These are phyloP conservation scores for Dissophora ornata DNA, from an alignment of 192 early-diverging fungal species.

Conservation along the genomic window DNA sequence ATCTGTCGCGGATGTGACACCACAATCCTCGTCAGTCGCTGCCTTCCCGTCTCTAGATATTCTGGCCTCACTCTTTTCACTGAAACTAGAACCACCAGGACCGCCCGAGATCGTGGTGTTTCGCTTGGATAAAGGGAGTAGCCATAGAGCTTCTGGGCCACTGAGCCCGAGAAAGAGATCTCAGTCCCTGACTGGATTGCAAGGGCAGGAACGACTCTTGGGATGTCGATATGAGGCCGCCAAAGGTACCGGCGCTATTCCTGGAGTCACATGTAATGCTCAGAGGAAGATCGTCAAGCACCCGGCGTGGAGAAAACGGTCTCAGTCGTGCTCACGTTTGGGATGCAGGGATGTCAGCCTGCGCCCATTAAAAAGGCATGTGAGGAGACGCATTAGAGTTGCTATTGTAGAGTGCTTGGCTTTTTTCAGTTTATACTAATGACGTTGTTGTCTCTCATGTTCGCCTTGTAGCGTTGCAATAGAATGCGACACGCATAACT, in stretches of 20 bases:
- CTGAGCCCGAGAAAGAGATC: slow-evolving; percentile 24
- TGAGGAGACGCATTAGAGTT: no score
- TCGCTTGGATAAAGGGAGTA: slow-evolving; percentile 14
- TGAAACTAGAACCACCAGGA: slow-evolving; percentile 36
- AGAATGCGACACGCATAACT: slow-evolving; percentile 42
- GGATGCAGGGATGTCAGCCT: slow-evolving; percentile 15
- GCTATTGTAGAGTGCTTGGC: no score
- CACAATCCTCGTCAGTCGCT: background rate
- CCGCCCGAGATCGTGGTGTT: slow-evolving; percentile 32
- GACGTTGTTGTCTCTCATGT: background rate
- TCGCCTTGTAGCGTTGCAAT: slow-evolving; percentile 9
- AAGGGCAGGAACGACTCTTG: slow-evolving; percentile 37
- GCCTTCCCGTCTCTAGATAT: slow-evolving; percentile 14
- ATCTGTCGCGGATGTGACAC: background rate
- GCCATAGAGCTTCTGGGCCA: background rate
- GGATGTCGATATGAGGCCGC: slow-evolving; percentile 24
- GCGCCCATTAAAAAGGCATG: slow-evolving; percentile 24
- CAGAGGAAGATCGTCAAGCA: slow-evolving; percentile 28
- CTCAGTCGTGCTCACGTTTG: slow-evolving; percentile 19
- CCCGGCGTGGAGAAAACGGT: slow-evolving; percentile 35
- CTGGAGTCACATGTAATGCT: slow-evolving; percentile 13
- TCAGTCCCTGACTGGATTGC: slow-evolving; percentile 22
- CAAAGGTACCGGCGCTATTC: slow-evolving; percentile 20
- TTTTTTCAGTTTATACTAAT: no score
- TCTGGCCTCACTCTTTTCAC: slow-evolving; percentile 23